A percentile compares a stretch with the other conserved stretches of the same genome.
These are phyloP conservation scores for Quercus mongolica DNA, from an alignment of 306 rosid species.

Conservation along the genomic window DNA sequence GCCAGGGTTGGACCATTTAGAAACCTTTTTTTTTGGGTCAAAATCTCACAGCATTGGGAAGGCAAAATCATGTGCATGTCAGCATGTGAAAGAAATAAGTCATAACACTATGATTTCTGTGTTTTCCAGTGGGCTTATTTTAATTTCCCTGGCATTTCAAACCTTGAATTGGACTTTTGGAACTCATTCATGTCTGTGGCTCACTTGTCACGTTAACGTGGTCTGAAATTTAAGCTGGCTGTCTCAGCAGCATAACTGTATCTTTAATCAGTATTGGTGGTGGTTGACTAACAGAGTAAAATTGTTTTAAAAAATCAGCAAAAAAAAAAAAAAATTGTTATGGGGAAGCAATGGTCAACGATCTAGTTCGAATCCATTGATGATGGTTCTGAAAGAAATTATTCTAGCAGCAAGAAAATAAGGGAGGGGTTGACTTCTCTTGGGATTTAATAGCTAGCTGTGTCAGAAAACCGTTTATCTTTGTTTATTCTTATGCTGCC, in stretches of 20 bases:
- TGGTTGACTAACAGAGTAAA: constrained; percentile 8
- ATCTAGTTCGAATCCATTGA: background rate
- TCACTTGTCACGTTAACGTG: background rate
- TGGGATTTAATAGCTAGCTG: background rate
- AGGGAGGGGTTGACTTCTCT: background rate
- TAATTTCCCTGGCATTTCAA: background rate
- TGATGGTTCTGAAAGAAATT: background rate
- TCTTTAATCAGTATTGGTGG: background rate
- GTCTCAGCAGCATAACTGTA: no score
- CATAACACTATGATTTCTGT: background rate
- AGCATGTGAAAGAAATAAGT: background rate
- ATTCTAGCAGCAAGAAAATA: background rate
- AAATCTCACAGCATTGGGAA: background rate
- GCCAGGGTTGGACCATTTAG: no score
- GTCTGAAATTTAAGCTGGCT: no score
- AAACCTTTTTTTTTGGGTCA: background rate
- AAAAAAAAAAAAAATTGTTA: background rate
- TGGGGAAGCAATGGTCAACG: background rate
- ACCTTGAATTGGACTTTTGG: background rate
- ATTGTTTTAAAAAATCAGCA: background rate
- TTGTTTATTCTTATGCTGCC: background rate
- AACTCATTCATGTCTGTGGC: background rate
- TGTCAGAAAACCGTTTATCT: constrained; percentile 20
- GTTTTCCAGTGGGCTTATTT: background rate
- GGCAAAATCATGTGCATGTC: background rate